A percentile compares a stretch with the other conserved stretches of the same genome.
Conservation (phyloP, 305 asterid species). For the Vinca major region DNA sequence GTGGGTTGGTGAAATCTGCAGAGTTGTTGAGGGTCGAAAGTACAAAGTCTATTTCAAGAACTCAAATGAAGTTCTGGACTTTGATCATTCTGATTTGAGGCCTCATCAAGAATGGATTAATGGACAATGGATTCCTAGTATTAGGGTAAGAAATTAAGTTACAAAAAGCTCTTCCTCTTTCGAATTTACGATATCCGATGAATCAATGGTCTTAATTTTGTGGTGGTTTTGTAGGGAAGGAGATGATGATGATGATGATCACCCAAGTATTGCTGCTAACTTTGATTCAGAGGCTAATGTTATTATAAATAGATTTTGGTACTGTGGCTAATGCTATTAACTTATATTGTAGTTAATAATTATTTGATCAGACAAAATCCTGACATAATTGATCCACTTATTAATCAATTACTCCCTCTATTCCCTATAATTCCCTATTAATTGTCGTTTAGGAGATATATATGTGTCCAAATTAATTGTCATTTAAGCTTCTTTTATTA, state of each 20-base stretch:
- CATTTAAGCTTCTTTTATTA: too few relatives aligned
- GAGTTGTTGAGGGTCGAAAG: slow-evolving; percentile 26
- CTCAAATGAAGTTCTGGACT: slow-evolving; percentile 32
- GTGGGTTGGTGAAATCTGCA: slow-evolving; percentile 41
- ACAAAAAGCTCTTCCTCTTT: not conserved
- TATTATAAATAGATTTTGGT: too few relatives aligned
- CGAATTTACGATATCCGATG: not conserved
- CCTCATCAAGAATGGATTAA: slow-evolving; percentile 49
- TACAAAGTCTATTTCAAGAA: slow-evolving; percentile 29
- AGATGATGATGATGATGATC: not conserved
- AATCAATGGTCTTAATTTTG: not conserved
- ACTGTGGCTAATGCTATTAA: not conserved
- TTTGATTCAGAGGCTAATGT: too few relatives aligned
- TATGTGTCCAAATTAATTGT: too few relatives aligned
- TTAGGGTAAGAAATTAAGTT: slow-evolving; percentile 19
- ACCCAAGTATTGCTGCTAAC: not conserved
- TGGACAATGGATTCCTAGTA: slow-evolving; percentile 38
- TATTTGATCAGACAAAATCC: too few relatives aligned
- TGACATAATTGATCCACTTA: too few relatives aligned
- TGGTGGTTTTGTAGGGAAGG: slow-evolving; percentile 3
- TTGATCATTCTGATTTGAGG: slow-evolving; percentile 49
- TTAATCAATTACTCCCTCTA: too few relatives aligned
- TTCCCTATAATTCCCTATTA: too few relatives aligned
- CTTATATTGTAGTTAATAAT: too few relatives aligned
- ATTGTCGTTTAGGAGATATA: too few relatives aligned